Percentiles rank a stretch among this genome's conserved stretches.
Conservation (phyloP, 2,329 filamentous ascomycete genomes). For the Ophiostoma sp. region DNA sequence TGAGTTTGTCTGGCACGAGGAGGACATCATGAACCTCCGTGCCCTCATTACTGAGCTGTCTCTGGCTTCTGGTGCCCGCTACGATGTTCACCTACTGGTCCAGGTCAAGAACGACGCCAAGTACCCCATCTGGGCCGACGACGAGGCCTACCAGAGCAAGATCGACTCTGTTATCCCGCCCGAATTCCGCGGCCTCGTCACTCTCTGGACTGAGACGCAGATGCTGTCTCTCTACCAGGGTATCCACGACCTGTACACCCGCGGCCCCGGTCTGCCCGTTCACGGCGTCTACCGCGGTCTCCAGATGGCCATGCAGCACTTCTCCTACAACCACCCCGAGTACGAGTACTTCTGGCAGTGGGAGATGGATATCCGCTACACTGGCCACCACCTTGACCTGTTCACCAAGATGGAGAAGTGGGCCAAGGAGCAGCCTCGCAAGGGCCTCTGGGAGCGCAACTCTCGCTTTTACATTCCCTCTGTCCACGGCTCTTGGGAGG, state of each 20-base stretch:
- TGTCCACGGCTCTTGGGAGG: slow-evolving; percentile 75
- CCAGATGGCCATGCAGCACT: slow-evolving; percentile 93
- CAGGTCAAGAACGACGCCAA: slow-evolving; percentile 76
- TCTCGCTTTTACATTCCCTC: slow-evolving; percentile 74
- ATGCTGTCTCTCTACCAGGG: slow-evolving; percentile 90
- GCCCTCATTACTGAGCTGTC: slow-evolving; percentile 81
- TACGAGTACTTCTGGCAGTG: slow-evolving; percentile 94
- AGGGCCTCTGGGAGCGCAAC: slow-evolving; percentile 80
- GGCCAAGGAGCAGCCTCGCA: slow-evolving; percentile 72
- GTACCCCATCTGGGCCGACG: slow-evolving; percentile 76
- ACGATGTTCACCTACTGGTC: slow-evolving; percentile 81
- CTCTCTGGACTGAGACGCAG: slow-evolving; percentile 90
- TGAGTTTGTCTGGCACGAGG: slow-evolving; percentile 73
- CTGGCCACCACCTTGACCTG: slow-evolving; percentile 79
- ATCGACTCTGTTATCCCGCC: slow-evolving; percentile 70
- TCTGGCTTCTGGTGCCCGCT: slow-evolving; percentile 79
- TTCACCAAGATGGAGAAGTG: slow-evolving; percentile 69
- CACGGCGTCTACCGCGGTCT: slow-evolving; percentile 92
- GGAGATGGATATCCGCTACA: slow-evolving; percentile 93
- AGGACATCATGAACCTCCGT: slow-evolving; percentile 79
- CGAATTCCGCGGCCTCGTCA: slow-evolving; percentile 87
- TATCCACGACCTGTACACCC: slow-evolving; percentile 72
- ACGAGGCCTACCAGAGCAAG: slow-evolving; percentile 65
- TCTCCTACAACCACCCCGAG: slow-evolving; percentile 82
- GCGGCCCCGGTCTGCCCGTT: slow-evolving; percentile 69